Evolutionary conservation across 129 eudicot species (phyloP).

Genomic region (Cynara cardunculus): DNA sequence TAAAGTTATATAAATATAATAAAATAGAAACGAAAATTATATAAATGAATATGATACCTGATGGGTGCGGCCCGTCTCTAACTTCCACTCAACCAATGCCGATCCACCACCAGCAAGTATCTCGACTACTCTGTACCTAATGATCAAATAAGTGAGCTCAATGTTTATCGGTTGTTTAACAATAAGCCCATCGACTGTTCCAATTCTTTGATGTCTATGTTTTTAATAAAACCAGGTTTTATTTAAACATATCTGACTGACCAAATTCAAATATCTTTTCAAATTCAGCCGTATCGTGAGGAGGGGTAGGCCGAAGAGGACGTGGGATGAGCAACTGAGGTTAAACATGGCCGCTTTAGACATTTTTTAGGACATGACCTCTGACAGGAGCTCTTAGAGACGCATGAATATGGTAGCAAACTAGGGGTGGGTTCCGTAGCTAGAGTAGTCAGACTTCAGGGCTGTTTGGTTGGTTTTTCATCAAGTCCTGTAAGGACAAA

Average conservation of each 20-base stretch:
- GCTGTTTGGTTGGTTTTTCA: too few species aligned
- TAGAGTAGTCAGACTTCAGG: too few species aligned
- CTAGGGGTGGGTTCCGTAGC: too few species aligned
- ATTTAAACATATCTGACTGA: background rate
- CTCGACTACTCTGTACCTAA: slow-evolving; percentile 85
- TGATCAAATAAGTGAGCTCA: slow-evolving; percentile 8
- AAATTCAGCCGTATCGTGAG: background rate
- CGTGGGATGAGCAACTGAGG: too few species aligned
- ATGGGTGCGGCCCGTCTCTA: slow-evolving; percentile 96
- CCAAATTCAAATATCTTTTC: background rate
- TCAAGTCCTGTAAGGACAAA: too few species aligned
- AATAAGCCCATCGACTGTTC: background rate
- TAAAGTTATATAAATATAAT: background rate
- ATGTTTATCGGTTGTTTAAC: too few species aligned
- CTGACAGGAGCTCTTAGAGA: too few species aligned
- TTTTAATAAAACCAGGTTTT: slow-evolving; percentile 4
- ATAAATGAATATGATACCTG: slow-evolving; percentile 48
- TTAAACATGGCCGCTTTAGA: too few species aligned
- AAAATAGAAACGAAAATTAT: background rate
- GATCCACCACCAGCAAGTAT: slow-evolving; percentile 91
- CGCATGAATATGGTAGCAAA: too few species aligned
- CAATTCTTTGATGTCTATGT: background rate
- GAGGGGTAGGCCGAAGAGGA: too few species aligned
- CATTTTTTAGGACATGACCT: too few species aligned
- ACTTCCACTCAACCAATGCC: slow-evolving; percentile 90